Conservation (phyloP, 1,284 basidiomycete genomes). For the Pseudozyma flocculosa region DNA sequence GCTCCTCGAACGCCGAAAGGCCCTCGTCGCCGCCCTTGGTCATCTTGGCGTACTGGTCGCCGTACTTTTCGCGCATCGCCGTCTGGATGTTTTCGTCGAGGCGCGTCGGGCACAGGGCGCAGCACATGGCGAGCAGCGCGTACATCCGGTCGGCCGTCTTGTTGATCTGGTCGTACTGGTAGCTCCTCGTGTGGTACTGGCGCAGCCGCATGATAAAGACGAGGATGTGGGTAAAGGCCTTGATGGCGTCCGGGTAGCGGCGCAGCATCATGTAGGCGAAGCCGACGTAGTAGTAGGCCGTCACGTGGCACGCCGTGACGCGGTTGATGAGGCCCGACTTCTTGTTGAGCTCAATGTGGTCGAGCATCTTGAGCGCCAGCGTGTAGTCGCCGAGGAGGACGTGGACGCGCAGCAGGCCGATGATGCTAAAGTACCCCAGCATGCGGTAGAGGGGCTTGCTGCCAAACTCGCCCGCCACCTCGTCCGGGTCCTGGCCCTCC, state of each 20-base stretch:
- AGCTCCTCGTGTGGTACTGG: constrained; percentile 91
- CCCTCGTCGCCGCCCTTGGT: constrained; percentile 67
- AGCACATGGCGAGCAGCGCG: constrained; percentile 88
- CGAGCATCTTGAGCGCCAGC: constrained; percentile 90
- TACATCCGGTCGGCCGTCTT: constrained; percentile 98
- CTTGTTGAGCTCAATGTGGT: constrained; percentile 72
- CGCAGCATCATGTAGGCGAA: constrained; percentile 95
- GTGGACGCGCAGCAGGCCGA: constrained; percentile 92
- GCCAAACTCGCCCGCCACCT: constrained; percentile 89
- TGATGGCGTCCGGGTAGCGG: constrained; percentile 90
- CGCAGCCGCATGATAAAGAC: constrained; percentile 63
- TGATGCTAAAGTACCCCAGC: constrained; percentile 92
- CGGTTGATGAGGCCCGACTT: constrained; percentile 51
- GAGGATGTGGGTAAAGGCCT: constrained; percentile 85
- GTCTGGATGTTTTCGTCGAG: constrained; percentile 93
- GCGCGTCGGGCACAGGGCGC: constrained; percentile 80
- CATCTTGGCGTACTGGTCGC: constrained; percentile 86
- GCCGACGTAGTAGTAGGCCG: constrained; percentile 91
- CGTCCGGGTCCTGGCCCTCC: constrained; percentile 72
- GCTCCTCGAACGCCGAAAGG: constrained; percentile 83
- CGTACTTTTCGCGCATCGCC: constrained; percentile 87
- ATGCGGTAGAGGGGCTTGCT: constrained; percentile 84
- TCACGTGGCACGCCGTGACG: constrained; percentile 66
- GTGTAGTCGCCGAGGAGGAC: constrained; percentile 93
- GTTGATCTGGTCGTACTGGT: constrained; percentile 97